A percentile compares a stretch with the other conserved stretches of the same genome.
Conservation (phyloP, 78 protist genomes). For the Goniomonas avonlea region DNA sequence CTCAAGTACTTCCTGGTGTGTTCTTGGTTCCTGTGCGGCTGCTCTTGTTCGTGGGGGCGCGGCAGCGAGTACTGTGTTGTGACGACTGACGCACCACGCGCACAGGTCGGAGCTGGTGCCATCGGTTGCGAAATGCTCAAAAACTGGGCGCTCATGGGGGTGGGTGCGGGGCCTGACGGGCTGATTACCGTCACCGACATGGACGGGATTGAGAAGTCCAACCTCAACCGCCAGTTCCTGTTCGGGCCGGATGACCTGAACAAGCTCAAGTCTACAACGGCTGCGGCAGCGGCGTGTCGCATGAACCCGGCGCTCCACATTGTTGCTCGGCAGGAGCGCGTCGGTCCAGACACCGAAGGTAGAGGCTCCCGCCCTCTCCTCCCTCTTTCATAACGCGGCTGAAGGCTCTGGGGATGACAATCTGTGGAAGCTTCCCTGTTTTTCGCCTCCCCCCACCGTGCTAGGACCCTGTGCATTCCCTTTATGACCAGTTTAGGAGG, state of each 20-base stretch:
- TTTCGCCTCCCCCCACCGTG: too few species aligned
- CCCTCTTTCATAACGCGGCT: too few species aligned
- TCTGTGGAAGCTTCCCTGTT: too few species aligned
- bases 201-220: slow-evolving; percentile 61
- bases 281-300: slow-evolving; percentile 77
- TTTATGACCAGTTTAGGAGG: too few species aligned
- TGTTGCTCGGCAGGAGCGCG: not conserved
- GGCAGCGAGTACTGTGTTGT: not conserved
- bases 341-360: slow-evolving; percentile 41
- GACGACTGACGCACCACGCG: not conserved
- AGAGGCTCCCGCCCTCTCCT: too few species aligned
- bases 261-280: slow-evolving; percentile 77
- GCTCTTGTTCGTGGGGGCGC: too few species aligned
- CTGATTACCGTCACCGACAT: slow-evolving; percentile 46
- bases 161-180: slow-evolving; percentile 39
- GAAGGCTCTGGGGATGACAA: too few species aligned
- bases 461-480: too few species aligned
- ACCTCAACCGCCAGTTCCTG: slow-evolving; percentile 47
- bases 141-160: slow-evolving; percentile 72
- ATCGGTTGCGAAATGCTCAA: slow-evolving; percentile 84
- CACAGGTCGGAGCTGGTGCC: slow-evolving; percentile 84
- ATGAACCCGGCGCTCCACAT: slow-evolving; percentile 85
- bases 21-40: not conserved
- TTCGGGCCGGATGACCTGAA: slow-evolving; percentile 7
- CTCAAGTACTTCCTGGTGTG: slow-evolving; percentile 52